Percentiles rank a stretch among this genome's conserved stretches.
Conservation (phyloP, 2,329 filamentous ascomycete species). For the Cladophialophora immunda region DNA sequence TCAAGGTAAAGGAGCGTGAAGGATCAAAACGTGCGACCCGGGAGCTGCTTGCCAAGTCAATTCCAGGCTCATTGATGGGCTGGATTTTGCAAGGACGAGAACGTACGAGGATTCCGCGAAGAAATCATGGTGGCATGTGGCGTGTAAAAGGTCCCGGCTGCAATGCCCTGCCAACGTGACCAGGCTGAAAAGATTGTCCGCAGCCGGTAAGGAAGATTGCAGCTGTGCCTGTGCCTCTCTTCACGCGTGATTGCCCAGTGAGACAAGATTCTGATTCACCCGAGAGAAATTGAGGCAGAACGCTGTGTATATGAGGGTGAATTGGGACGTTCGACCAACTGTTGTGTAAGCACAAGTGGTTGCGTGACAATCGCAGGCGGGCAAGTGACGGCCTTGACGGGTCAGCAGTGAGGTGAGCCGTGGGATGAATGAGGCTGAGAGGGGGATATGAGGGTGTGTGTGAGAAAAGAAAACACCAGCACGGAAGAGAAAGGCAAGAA, state of each 20-base stretch:
- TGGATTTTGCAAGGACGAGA: slow-evolving; percentile 23
- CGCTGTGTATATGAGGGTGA: slow-evolving; percentile 25
- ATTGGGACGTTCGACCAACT: slow-evolving; percentile 21
- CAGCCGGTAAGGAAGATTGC: slow-evolving; percentile 19
- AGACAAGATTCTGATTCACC: slow-evolving; percentile 28
- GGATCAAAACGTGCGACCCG: slow-evolving; percentile 46
- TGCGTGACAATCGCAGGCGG: slow-evolving; percentile 29
- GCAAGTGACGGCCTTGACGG: slow-evolving; percentile 22
- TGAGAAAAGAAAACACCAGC: slow-evolving; percentile 21
- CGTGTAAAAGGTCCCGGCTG: slow-evolving; percentile 24
- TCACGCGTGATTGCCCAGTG: slow-evolving; percentile 29
- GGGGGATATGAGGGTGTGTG: slow-evolving; percentile 24
- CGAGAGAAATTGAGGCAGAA: slow-evolving; percentile 33
- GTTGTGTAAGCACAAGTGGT: slow-evolving; percentile 31
- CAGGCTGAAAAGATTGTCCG: slow-evolving; percentile 27
- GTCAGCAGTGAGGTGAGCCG: slow-evolving; percentile 36
- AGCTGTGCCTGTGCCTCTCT: slow-evolving; percentile 19
- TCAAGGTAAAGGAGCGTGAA: slow-evolving; percentile 48
- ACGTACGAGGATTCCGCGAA: slow-evolving; percentile 34
- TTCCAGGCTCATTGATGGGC: slow-evolving; percentile 44
- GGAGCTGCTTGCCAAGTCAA: slow-evolving; percentile 43
- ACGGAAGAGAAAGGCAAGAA: neutral
- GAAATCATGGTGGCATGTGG: slow-evolving; percentile 36
- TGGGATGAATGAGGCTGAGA: slow-evolving; percentile 24
- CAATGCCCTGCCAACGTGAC: slow-evolving; percentile 30